Conservation (phyloP, 768 basidiomycete species). For the Wakefieldia striispora region DNA sequence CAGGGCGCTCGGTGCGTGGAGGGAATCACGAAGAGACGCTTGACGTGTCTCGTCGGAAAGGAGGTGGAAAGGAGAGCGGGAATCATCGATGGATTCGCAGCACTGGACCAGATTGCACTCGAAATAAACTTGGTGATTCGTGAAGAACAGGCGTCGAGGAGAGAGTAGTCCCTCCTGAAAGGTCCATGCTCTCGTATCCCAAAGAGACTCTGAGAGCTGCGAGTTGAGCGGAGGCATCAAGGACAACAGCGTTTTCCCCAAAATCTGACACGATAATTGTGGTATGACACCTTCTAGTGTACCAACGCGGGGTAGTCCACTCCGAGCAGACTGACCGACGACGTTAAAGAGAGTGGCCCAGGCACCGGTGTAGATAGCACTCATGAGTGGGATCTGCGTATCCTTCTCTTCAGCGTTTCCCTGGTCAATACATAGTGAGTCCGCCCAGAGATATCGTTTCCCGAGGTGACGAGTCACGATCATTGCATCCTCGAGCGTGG, state of each 20-base stretch:
- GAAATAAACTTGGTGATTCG: not conserved
- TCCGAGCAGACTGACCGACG: constrained; percentile 1
- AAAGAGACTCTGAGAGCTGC: constrained; percentile 8
- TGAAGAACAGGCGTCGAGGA: not conserved
- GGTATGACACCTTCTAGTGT: constrained; percentile 4
- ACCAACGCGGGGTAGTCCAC: constrained; percentile 17
- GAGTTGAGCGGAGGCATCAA: constrained; percentile 9
- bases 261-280: constrained; percentile 5
- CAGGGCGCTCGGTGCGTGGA: not conserved
- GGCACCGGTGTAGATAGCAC: constrained; percentile 13
- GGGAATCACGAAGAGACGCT: not conserved
- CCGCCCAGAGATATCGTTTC: constrained; percentile 16
- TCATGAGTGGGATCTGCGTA: constrained; percentile 13
- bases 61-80: not conserved
- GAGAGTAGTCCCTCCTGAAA: not conserved
- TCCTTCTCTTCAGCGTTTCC: constrained; percentile 4
- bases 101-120: not conserved
- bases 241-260: constrained; percentile 8
- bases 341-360: constrained; percentile 15
- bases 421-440: constrained; percentile 20
- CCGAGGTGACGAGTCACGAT: constrained; percentile 10
- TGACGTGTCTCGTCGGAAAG: not conserved
- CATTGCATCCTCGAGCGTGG: constrained; percentile 19
- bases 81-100: not conserved
- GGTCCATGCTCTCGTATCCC: constrained; percentile 9